Conservation (phyloP, 495 filamentous ascomycete genomes). For the Pseudevernia furfuracea region DNA sequence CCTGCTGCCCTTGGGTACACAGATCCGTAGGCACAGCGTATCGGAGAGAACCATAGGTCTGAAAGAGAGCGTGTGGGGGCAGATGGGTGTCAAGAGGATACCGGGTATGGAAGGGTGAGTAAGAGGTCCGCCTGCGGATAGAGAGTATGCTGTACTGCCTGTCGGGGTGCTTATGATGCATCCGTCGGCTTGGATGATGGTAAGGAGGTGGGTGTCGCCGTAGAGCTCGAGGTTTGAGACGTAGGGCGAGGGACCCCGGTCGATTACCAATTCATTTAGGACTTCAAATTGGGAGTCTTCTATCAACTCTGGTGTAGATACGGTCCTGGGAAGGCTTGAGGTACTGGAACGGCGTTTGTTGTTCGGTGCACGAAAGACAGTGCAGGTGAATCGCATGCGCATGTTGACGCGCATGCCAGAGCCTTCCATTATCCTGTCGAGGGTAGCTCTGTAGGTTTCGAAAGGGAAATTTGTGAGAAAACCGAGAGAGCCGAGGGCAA, state of each 20-base stretch:
- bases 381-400: conserved; percentile 96
- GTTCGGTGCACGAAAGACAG: conserved; percentile 58
- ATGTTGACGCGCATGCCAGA: conserved; percentile 90
- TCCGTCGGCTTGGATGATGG: conserved; percentile 90
- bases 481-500: conserved; percentile 80
- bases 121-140: conserved; percentile 90
- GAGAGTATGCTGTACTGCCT: conserved; percentile 87
- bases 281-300: conserved; percentile 88
- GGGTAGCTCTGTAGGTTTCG: conserved; percentile 65
- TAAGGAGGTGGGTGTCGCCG: conserved; percentile 85
- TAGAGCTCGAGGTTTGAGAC: conserved; percentile 94
- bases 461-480: conserved; percentile 95
- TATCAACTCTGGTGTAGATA: conserved; percentile 42
- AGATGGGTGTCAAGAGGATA: conserved; percentile 95
- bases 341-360: conserved; percentile 13
- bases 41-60: conserved; percentile 98
- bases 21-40: conserved; percentile 79
- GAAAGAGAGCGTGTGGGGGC: conserved; percentile 93
- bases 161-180: conserved; percentile 97
- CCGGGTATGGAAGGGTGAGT: conserved; percentile 96
- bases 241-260: conserved; percentile 92
- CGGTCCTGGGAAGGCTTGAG: conserved; percentile 26
- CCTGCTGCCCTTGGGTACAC: conserved; percentile 73
- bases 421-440: conserved; percentile 81
- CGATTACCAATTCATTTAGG: conserved; percentile 94